Evolutionary conservation across 2,329 filamentous ascomycete species (phyloP), one percentile per base, ranked within the genome.

Genomic region (Stachybotrys chlorohalonatus): DNA sequence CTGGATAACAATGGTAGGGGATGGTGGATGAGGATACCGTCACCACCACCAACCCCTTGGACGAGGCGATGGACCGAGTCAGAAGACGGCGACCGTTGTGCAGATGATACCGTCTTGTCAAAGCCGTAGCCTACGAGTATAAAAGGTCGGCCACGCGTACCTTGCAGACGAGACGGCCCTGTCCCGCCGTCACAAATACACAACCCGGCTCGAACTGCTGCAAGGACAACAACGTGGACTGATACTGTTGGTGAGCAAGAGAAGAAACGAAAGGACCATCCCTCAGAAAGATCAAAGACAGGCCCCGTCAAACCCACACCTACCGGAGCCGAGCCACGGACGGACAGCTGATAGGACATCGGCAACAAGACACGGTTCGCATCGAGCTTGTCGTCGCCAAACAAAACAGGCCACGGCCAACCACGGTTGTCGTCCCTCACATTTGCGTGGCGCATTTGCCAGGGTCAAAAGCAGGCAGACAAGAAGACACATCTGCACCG

Each of bases 51-150:
- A 24, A 11, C 46, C 46, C 17, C 46, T 24, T 47, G 15, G 46
- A 47, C 17, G 46, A 9, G 49, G 30, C 24, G 31, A 50, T 50
- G 49, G 49, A 11, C 46, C 15, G 30, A 42, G 49, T 51, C 49
- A 51, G 49, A 39, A 31, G 49, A 51, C 49, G 39, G 16, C 30
- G 49, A 5, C 31, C 48, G 30, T 9, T 13, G 30, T 15, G 30
- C 49, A 51, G 30, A 51, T 51, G 49, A 51, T 51, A 11, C 24
- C n/a, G 59, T 65, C 64, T 65, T 62, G 60, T 64, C 65, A 63
- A 24, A 62, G 54, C 51, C 52, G 30, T 24, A 53, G 52, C 54
- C 52, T 48, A 52, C 55, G 55, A 63, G 58, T 67, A 67, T 67
- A 67, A 64, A 62, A 61, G 53, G 56, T 15, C 30, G 53, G 52